phyloP scores from a whole-genome alignment of 2,329 filamentous ascomycete species.

The Pseudocercospora ulei region DNA sequence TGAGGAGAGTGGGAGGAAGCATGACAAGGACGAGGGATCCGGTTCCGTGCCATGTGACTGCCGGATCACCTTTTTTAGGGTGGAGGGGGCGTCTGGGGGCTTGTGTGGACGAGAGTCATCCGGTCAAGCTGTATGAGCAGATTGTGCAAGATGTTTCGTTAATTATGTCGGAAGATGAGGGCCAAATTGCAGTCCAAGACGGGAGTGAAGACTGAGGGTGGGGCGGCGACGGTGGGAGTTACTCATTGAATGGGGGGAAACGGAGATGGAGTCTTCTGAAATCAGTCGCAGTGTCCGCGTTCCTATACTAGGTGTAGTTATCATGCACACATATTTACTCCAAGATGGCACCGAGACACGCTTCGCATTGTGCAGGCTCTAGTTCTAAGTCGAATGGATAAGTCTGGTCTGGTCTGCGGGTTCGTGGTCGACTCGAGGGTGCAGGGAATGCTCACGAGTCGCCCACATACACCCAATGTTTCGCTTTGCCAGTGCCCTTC shows the following conservation, averaged over 20 bases:
- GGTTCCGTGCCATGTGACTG: constrained; percentile 37
- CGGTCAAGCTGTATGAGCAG: constrained; percentile 36
- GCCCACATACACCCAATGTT: constrained; percentile 48
- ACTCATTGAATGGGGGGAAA: too few relatives aligned
- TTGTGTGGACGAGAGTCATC: constrained; percentile 28
- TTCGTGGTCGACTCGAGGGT: too few relatives aligned
- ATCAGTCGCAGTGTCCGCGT: too few relatives aligned
- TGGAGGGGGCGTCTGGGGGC: constrained; percentile 29
- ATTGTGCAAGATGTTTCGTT: constrained; percentile 35
- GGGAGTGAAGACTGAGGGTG: too few relatives aligned
- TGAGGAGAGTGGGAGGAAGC: constrained; percentile 31
- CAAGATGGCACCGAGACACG: too few relatives aligned
- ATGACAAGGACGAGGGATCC: constrained; percentile 36
- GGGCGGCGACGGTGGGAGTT: too few relatives aligned
- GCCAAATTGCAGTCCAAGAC: constrained; percentile 19
- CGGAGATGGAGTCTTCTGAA: too few relatives aligned
- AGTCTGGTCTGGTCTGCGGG: too few relatives aligned
- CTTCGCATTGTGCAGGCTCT: too few relatives aligned
- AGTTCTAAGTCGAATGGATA: too few relatives aligned
- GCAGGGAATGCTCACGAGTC: constrained; percentile 13
- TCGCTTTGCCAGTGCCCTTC: constrained; percentile 53
- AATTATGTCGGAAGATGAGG: constrained; percentile 35
- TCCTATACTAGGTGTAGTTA: too few relatives aligned
- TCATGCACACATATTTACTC: too few relatives aligned
- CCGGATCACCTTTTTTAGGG: constrained; percentile 33